Evolutionary conservation across 305 asterid species (phyloP).

Genomic region (Vinca major): DNA sequence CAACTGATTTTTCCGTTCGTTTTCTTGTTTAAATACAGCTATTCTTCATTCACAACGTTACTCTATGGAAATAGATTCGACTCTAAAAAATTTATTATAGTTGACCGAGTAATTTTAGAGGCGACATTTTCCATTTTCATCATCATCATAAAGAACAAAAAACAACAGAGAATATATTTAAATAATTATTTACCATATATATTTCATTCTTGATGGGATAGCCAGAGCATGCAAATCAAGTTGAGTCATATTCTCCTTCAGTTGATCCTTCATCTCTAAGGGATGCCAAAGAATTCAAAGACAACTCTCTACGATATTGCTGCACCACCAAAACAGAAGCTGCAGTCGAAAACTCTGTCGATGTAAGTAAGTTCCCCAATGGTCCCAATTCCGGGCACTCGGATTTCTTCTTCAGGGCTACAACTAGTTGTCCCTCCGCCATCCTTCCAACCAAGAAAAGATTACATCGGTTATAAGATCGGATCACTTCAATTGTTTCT

Average conservation of each 20-base stretch:
- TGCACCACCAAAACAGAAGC: constrained; percentile 87
- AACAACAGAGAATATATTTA: neutral
- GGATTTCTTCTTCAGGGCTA: constrained; percentile 29
- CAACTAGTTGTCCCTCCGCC: constrained; percentile 55
- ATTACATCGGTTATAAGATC: constrained; percentile 33
- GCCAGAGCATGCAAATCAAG: neutral
- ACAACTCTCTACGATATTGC: constrained; percentile 46
- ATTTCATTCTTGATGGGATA: neutral
- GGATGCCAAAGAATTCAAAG: constrained; percentile 36
- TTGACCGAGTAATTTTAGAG: too few relatives aligned
- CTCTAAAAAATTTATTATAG: too few relatives aligned
- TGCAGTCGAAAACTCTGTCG: constrained; percentile 34
- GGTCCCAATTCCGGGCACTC: constrained; percentile 89
- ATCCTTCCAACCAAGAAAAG: constrained; percentile 64
- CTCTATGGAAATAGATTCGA: too few relatives aligned
- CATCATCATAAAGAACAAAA: neutral
- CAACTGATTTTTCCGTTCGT: too few relatives aligned
- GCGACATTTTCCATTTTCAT: neutral
- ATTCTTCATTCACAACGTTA: too few relatives aligned
- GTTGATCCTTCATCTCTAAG: constrained; percentile 35
- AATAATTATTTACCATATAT: neutral
- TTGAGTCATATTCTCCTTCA: constrained; percentile 14
- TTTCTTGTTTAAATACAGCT: too few relatives aligned
- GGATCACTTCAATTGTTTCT: constrained; percentile 30
- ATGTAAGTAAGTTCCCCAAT: constrained; percentile 46